Conservation (phyloP, 2,329 filamentous ascomycete genomes). For the Botrytis squamosa region DNA sequence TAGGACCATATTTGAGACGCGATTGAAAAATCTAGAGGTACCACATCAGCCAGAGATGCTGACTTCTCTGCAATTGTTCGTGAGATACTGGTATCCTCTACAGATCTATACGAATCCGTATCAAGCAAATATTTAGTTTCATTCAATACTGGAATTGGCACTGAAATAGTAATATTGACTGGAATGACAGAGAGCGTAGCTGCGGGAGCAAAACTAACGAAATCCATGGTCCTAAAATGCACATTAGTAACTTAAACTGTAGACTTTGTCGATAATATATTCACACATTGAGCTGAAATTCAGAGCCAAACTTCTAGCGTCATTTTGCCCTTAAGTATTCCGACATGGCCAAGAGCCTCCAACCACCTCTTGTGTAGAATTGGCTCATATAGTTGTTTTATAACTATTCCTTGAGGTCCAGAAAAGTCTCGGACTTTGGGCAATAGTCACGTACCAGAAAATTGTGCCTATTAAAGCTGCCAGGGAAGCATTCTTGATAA, state of each 20-base stretch:
- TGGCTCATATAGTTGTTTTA: no score
- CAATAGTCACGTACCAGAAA: neutral
- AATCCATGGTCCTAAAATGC: constrained; percentile 15
- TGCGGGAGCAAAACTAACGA: constrained; percentile 16
- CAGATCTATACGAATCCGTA: neutral
- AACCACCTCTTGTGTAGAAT: no score
- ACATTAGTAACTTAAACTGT: neutral
- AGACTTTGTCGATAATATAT: no score
- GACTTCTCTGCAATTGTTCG: constrained; percentile 15
- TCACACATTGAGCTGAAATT: no score
- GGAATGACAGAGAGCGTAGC: constrained; percentile 20
- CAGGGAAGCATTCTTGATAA: constrained; percentile 2
- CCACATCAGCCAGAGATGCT: constrained; percentile 8
- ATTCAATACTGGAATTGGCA: neutral
- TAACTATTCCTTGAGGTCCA: no score
- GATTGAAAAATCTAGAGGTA: constrained; percentile 19
- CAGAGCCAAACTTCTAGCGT: no score
- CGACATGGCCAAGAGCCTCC: no score
- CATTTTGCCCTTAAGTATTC: no score
- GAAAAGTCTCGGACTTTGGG: neutral
- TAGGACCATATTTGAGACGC: constrained; percentile 22
- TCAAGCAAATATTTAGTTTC: neutral
- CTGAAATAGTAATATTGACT: neutral
- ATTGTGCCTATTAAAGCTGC: neutral
- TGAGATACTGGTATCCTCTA: neutral